Base-by-base conservation (phyloP, 2,329 filamentous ascomycete genomes). In the Kalmusia sp. region DNA sequence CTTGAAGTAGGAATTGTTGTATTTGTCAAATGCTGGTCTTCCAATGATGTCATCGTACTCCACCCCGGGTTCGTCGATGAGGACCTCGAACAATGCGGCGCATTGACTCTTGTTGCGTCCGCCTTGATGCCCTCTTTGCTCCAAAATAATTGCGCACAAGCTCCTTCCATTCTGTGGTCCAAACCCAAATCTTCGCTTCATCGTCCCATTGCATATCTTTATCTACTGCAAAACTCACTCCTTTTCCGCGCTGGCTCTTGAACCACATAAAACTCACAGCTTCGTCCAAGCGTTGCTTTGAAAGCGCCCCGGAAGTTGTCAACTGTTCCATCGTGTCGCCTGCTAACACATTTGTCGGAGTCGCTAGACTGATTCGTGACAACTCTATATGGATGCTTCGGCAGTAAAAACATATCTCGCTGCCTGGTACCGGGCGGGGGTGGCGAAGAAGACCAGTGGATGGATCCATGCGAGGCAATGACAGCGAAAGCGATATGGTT, bases 381-480 rank as follows among this genome's bases (percentile, higher is more conserved):
- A 41, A 44, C 11, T 59, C 50, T 2, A 34, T 17, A 17, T 30
- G 39, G 8, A 61, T 14, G 9, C 28, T 46, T 3, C 46, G 35
- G 39, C 55, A 60, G 9, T 38, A 33, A 30, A 65, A 51, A 7
- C 48, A 51, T 2, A 65, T 43, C 31, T 63, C 55, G 1, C 53
- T 46, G 2, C 27, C 37, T 0, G 61, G 58, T 3, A 67, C 51
- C 2, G 53, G 44, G n/a, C 38, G 44, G 8, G 41, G 43, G 51
- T 63, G 65, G 35, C 40, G 49, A 30, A 62, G 30, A 19, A 51
- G 49, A 34, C 55, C 55, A 1, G 55, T 63, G 3, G 30, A 50
- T 11, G 59, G 59, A 22, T 68, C 62, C 19, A 58, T 54, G 2
- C 58, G 62, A 14, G 63, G 65, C 7, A 68, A 60, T 6, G 60